Base-by-base conservation (phyloP, 352 stramenopile species). In the Globisporangium acanthophoron region DNA sequence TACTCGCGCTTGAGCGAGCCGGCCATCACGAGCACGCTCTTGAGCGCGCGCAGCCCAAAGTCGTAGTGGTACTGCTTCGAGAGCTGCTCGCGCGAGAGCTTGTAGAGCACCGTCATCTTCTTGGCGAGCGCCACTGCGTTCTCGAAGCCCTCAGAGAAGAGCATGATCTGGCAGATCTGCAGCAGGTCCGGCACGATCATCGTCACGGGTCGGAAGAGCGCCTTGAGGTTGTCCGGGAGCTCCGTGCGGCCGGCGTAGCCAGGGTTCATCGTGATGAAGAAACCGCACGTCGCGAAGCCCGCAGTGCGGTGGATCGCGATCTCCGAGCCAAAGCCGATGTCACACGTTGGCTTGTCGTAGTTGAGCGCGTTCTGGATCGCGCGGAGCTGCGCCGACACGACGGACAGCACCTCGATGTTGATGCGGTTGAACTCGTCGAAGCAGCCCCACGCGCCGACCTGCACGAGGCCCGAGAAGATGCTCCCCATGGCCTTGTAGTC, bases 11-110 rank as follows among this genome's bases (percentile, higher is more conserved):
- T 98, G 16, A 98, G 71, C 0, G 81, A 84, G 0, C 93, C 93
- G 3, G 93, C 93, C 90, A 97, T 98, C 6, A 98, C 93, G 5
- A 98, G 65, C 43, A 98, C 93, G 21, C 87, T 97, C 72, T 98
- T 98, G 0, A 98, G 72, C 4, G 92, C 90, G 31, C 93, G 84
- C 1, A 98, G 67, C n/a, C 93, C 93, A 49, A 98, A 98, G 53
- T 98, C 93, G 72, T 98, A 98, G 64, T 98, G 93, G 46, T 96
- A 97, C 62, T 98, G 94, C 69, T 98, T 98, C 0, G 87, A 97
- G 0, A 98, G 75, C 71, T 98, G 94, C 56, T 98, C 93, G 21
- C 80, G 88, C n/a, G 92, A 96, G 6, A 98, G 78, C 59, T 96
- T 97, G 77, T 98, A 98, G 33, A 98, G 73, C 61, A 97, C 92